phyloP scores from a whole-genome alignment of 345 rosid genomes.

The Citrus glauca region DNA sequence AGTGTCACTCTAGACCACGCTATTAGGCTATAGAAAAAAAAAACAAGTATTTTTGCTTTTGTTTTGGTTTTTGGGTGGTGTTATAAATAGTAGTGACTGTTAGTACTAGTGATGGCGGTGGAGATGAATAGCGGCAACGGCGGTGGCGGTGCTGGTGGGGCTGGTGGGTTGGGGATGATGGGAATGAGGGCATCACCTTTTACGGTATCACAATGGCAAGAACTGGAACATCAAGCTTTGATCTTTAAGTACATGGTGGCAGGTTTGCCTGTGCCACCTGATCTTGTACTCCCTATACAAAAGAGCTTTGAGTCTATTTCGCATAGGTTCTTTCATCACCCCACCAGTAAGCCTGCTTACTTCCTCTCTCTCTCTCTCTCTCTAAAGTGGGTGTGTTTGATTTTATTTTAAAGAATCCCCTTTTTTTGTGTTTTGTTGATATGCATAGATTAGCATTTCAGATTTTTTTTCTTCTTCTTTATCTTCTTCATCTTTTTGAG shows the following conservation, averaged over 20 bases:
- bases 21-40: conserved; percentile 13
- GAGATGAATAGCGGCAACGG: conserved; percentile 10
- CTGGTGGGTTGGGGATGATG: conserved; percentile 21
- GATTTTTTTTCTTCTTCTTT: background rate
- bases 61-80: background rate
- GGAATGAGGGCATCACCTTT: conserved; percentile 42
- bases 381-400: background rate
- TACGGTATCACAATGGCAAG: conserved; percentile 58
- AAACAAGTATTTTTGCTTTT: background rate
- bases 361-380: background rate
- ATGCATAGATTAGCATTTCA: background rate
- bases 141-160: conserved; percentile 21
- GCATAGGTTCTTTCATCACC: conserved; percentile 45
- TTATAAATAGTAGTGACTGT: background rate
- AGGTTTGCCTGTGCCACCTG: conserved; percentile 56
- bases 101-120: background rate
- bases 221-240: conserved; percentile 60
- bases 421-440: background rate
- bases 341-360: conserved; percentile 31
- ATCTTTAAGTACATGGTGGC: conserved; percentile 58
- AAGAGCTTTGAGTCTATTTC: conserved; percentile 49
- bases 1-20: conserved; percentile 15
- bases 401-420: conserved; percentile 13
- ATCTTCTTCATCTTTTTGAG: background rate
- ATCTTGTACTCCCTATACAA: conserved; percentile 52